Percentiles rank a stretch among this genome's conserved stretches.
phyloP scores from a whole-genome alignment of 805 yeast genomes.

The Ogataea trehaloabstinens region DNA sequence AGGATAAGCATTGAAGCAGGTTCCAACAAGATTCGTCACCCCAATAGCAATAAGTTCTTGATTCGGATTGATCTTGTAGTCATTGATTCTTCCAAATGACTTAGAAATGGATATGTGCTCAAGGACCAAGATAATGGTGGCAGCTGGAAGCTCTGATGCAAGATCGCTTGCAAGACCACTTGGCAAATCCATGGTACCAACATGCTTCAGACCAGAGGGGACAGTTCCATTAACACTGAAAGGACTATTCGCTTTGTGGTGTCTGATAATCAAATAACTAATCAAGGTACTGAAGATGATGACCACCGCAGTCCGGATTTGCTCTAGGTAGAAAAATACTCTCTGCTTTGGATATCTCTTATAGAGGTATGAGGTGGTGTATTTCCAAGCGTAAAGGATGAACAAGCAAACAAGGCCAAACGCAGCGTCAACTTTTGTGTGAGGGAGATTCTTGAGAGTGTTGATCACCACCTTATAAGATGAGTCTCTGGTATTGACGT shows the following conservation, averaged over 20 bases:
- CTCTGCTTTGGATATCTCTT: constrained; percentile 61
- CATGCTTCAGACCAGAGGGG: constrained; percentile 77
- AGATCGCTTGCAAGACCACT: constrained; percentile 54
- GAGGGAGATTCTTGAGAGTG: constrained; percentile 67
- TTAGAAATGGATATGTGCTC: constrained; percentile 94
- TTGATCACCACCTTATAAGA: constrained; percentile 69
- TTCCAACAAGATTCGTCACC: constrained; percentile 83
- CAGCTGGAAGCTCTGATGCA: constrained; percentile 81
- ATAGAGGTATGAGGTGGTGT: constrained; percentile 55
- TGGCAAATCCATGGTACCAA: constrained; percentile 70
- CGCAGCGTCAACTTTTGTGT: constrained; percentile 77
- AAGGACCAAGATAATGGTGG: constrained; percentile 74
- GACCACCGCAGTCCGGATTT: constrained; percentile 77
- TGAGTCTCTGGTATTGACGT: constrained; percentile 69
- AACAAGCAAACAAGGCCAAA: constrained; percentile 79
- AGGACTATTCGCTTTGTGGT: constrained; percentile 38
- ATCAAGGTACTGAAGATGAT: constrained; percentile 80
- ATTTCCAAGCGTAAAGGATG: constrained; percentile 73
- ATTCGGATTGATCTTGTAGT: constrained; percentile 86
- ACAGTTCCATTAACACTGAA: constrained; percentile 71
- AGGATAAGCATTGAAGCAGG: constrained; percentile 91
- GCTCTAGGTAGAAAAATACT: constrained; percentile 66
- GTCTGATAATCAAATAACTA: constrained; percentile 68
- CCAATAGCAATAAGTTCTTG: constrained; percentile 95
- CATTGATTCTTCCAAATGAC: constrained; percentile 90